Evolutionary conservation across 1,139 yeast genomes (phyloP).

Genomic region (Sugiyamaella sp.): DNA sequence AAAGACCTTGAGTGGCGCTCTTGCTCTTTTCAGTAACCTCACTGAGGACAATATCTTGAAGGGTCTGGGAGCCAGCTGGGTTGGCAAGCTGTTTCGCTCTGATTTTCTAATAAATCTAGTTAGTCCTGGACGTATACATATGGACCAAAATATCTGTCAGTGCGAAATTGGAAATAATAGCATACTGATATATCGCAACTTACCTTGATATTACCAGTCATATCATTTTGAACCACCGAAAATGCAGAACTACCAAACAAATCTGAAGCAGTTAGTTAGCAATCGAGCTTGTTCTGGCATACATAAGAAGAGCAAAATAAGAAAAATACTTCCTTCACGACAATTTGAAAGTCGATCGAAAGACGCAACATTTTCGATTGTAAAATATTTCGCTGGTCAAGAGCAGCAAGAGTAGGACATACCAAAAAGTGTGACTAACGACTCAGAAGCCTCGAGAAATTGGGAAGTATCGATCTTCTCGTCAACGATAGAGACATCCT

Average conservation of each 20-base stretch:
- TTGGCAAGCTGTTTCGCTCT: slow-evolving; percentile 64
- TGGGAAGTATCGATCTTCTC: slow-evolving; percentile 68
- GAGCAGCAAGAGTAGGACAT: slow-evolving; percentile 34
- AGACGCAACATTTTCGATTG: background rate
- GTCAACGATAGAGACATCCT: slow-evolving; percentile 66
- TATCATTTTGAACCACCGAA: slow-evolving; percentile 80
- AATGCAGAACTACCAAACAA: slow-evolving; percentile 85
- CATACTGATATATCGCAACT: slow-evolving; percentile 9
- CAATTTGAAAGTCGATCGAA: no score
- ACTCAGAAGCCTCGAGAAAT: slow-evolving; percentile 82
- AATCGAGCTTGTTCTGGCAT: background rate
- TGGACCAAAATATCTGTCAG: background rate
- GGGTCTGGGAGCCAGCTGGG: slow-evolving; percentile 64
- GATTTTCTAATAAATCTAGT: slow-evolving; percentile 60
- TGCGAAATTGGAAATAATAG: no score
- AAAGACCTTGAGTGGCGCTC: slow-evolving; percentile 87
- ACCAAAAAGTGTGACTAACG: slow-evolving; percentile 79
- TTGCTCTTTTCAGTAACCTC: slow-evolving; percentile 67
- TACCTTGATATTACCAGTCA: slow-evolving; percentile 76
- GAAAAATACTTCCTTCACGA: background rate
- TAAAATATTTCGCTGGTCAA: no score
- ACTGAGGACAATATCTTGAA: slow-evolving; percentile 72
- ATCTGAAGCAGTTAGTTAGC: slow-evolving; percentile 41
- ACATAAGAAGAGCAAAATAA: background rate
- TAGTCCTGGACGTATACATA: background rate